phyloP scores from a whole-genome alignment of 345 rosid genomes.

The Anacardium occidentale region DNA sequence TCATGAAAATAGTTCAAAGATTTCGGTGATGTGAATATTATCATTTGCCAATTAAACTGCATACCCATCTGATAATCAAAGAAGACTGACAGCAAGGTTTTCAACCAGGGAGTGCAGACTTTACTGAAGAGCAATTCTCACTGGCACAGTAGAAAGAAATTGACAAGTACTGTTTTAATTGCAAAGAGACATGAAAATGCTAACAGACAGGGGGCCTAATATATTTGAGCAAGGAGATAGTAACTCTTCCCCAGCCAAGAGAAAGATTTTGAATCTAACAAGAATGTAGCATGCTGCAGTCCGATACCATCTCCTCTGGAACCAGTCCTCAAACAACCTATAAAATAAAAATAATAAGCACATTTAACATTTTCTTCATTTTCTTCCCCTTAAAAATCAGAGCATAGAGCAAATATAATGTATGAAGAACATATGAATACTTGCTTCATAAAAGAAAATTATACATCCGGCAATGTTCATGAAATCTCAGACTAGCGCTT shows the following conservation, averaged over 20 bases:
- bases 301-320: slow-evolving; percentile 97
- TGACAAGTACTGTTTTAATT: background rate
- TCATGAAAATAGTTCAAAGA: background rate
- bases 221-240: background rate
- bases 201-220: background rate
- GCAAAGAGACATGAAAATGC: background rate
- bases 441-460: background rate
- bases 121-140: background rate
- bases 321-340: slow-evolving; percentile 97
- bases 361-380: background rate
- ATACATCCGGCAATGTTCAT: background rate
- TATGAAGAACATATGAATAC: background rate
- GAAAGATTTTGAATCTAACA: slow-evolving; percentile 45
- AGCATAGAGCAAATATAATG: background rate
- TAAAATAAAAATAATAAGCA: slow-evolving; percentile 19
- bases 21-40: background rate
- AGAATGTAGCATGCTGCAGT: slow-evolving; percentile 99
- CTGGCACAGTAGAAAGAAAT: background rate
- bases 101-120: background rate
- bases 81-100: background rate
- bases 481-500: background rate
- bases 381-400: background rate
- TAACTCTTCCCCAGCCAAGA: slow-evolving; percentile 1
- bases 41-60: background rate
- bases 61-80: background rate